These are phyloP conservation scores for Gossypium ekmanianum DNA, from an alignment of 345 rosid genomes.

Conservation along the genomic window DNA sequence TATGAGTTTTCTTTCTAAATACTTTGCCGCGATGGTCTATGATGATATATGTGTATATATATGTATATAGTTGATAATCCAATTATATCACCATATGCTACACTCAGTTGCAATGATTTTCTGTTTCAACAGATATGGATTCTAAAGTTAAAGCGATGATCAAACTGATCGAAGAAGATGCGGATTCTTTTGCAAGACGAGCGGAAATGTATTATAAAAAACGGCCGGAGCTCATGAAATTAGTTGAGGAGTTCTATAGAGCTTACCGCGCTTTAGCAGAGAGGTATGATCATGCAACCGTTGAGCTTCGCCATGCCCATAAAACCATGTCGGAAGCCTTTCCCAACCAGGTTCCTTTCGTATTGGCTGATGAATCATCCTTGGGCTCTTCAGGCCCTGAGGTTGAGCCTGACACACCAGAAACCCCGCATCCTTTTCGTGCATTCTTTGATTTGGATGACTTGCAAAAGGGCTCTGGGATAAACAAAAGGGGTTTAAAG, in stretches of 20 bases:
- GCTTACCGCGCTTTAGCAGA: conserved; percentile 98
- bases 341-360: conserved; percentile 76
- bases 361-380: conserved; percentile 55
- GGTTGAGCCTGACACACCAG: conserved; percentile 69
- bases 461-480: conserved; percentile 35
- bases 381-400: conserved; percentile 47
- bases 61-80: too few relatives aligned
- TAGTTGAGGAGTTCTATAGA: conserved; percentile 96
- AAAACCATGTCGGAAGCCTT: conserved; percentile 86
- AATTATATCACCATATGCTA: not conserved
- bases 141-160: conserved; percentile 87
- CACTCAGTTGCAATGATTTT: not conserved
- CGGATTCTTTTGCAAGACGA: conserved; percentile 98
- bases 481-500: conserved; percentile 57
- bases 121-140: conserved; percentile 71
- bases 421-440: conserved; percentile 45
- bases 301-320: conserved; percentile 87
- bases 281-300: conserved; percentile 91
- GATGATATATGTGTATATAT: not conserved
- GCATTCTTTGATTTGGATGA: conserved; percentile 43
- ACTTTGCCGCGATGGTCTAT: not conserved
- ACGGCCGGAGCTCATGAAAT: conserved; percentile 95
- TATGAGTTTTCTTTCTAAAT: conserved; percentile 10
- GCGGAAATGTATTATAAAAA: conserved; percentile 99
- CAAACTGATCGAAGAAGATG: conserved; percentile 96